These are phyloP conservation scores for Sodiomyces alkalinus DNA, from an alignment of 2,329 filamentous ascomycete species.

Conservation along the genomic window DNA sequence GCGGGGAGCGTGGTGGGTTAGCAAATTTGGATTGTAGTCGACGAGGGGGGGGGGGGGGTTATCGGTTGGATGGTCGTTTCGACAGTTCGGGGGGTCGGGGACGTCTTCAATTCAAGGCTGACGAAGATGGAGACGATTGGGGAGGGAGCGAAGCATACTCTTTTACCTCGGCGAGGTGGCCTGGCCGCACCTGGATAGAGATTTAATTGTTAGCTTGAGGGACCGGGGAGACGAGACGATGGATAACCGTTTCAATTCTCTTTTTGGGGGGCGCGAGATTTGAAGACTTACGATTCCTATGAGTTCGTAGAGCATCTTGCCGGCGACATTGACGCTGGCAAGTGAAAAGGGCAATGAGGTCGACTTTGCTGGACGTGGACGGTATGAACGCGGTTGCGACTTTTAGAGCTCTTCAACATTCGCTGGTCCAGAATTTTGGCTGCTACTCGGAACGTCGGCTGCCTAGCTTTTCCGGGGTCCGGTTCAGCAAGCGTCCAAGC, in stretches of 20 bases:
- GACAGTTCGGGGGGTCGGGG: constrained; percentile 4
- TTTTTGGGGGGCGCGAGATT: no score
- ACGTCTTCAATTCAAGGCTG: constrained; percentile 1
- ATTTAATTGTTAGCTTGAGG: constrained; percentile 4
- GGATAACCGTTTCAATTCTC: no score
- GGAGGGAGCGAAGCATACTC: constrained; percentile 47
- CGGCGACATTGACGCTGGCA: constrained; percentile 16
- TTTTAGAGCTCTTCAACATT: no score
- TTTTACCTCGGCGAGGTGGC: constrained; percentile 82
- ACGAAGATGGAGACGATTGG: constrained; percentile 3
- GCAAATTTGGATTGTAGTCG: constrained; percentile 2
- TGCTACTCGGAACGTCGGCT: no score
- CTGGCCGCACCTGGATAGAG: constrained; percentile 86
- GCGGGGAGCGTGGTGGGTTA: background rate
- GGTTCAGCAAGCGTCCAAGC: no score
- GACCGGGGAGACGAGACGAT: background rate
- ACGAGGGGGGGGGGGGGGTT: background rate
- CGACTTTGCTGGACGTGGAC: no score
- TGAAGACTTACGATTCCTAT: constrained; percentile 86
- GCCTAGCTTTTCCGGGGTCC: no score
- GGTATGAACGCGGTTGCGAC: no score
- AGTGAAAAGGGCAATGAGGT: no score
- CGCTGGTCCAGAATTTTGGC: no score
- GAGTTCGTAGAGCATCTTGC: constrained; percentile 87
- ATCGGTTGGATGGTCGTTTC: background rate